Evolutionary conservation across 257 asterid species (phyloP).

Genomic region (Solanum bulbocastanum): DNA sequence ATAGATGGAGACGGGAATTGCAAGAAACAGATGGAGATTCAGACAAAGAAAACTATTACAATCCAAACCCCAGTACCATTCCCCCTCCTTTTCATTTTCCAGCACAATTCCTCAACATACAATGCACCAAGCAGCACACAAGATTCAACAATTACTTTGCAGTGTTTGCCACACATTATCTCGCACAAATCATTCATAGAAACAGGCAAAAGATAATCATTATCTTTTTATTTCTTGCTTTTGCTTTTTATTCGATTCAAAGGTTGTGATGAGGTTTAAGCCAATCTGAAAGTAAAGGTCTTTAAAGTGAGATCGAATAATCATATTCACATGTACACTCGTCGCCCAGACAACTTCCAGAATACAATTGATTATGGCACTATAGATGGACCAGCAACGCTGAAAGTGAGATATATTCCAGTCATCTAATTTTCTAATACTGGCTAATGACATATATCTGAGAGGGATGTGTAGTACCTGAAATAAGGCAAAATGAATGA

Average conservation of each 20-base stretch:
- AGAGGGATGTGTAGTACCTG: constrained; percentile 4
- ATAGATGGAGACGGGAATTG: not conserved
- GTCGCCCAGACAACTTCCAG: not conserved
- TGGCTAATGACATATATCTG: not conserved
- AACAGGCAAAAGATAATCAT: not conserved
- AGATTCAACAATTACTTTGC: not conserved
- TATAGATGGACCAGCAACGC: not conserved
- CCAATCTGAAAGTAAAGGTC: not conserved
- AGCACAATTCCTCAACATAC: not conserved
- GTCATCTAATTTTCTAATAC: not conserved
- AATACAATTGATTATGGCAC: not conserved
- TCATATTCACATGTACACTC: not conserved
- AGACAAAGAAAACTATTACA: not conserved
- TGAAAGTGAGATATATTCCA: not conserved
- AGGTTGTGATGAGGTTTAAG: not conserved
- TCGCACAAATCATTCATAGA: not conserved
- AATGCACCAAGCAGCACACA: not conserved
- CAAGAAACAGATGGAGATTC: not conserved
- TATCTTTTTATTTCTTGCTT: not conserved
- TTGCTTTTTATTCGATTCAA: not conserved
- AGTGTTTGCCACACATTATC: not conserved
- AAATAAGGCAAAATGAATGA: constrained; percentile 22
- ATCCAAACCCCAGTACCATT: not conserved
- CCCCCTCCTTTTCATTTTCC: not conserved
- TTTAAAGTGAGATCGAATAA: not conserved